Conservation (phyloP, 2,329 filamentous ascomycete genomes). For the Fonsecaea nubica region DNA sequence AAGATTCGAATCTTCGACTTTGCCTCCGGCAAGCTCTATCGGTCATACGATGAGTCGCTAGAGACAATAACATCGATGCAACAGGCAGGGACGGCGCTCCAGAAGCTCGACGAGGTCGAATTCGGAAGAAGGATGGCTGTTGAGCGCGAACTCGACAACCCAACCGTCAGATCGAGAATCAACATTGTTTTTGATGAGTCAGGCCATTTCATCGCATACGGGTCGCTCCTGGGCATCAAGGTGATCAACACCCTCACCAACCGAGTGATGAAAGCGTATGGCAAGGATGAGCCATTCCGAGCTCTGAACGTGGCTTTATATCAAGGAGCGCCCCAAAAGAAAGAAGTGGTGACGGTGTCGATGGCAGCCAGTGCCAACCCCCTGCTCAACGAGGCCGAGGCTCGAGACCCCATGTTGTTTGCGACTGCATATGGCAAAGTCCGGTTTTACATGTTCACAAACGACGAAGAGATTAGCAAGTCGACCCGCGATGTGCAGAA, state of each 20-base stretch:
- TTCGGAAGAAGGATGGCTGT: slow-evolving; percentile 87
- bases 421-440: slow-evolving; percentile 83
- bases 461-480: slow-evolving; percentile 82
- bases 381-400: slow-evolving; percentile 87
- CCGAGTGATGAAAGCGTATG: slow-evolving; percentile 86
- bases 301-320: slow-evolving; percentile 85
- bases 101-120: slow-evolving; percentile 86
- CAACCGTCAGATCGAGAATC: slow-evolving; percentile 69
- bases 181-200: slow-evolving; percentile 97
- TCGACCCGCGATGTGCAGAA: slow-evolving; percentile 90
- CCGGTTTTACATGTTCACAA: slow-evolving; percentile 98
- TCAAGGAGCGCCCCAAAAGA: slow-evolving; percentile 94
- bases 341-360: slow-evolving; percentile 88
- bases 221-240: slow-evolving; percentile 89
- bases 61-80: slow-evolving; percentile 92
- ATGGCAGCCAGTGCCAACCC: slow-evolving; percentile 98
- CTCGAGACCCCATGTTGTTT: slow-evolving; percentile 85
- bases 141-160: slow-evolving; percentile 82
- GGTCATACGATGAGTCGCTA: slow-evolving; percentile 94
- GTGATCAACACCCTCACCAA: slow-evolving; percentile 97
- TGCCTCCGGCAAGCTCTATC: slow-evolving; percentile 80
- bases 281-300: slow-evolving; percentile 85
- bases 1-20: slow-evolving; percentile 96
- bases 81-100: slow-evolving; percentile 81
- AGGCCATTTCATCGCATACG: slow-evolving; percentile 92